These are phyloP conservation scores for Trichoderma aggressivum DNA, from an alignment of 2,329 filamentous ascomycete species.

Conservation along the genomic window DNA sequence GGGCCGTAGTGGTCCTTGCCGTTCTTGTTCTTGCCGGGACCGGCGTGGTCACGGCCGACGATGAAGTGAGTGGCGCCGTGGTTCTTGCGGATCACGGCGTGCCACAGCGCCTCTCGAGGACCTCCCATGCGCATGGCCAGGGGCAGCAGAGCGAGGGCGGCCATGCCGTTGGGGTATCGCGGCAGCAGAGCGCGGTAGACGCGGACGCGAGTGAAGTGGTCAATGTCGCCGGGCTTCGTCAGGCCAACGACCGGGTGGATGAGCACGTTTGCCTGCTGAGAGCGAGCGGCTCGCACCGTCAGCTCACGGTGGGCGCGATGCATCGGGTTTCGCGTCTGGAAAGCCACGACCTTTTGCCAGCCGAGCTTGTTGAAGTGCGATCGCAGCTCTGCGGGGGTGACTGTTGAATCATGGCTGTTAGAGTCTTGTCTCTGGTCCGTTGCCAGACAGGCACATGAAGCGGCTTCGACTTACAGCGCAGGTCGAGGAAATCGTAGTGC, in stretches of 20 bases:
- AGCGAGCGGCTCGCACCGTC: conserved; percentile 92
- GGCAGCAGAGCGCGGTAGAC: conserved; percentile 97
- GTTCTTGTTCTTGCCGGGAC: conserved; percentile 96
- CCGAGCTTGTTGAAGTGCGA: conserved; percentile 99
- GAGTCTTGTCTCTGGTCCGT: not conserved
- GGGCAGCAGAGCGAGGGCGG: conserved; percentile 87
- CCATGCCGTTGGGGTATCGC: conserved; percentile 98
- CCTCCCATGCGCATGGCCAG: conserved; percentile 99
- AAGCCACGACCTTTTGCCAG: conserved; percentile 95
- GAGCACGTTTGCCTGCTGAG: conserved; percentile 95
- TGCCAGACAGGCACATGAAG: not conserved
- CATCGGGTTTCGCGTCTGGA: conserved; percentile 99
- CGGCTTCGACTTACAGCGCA: conserved; percentile 66
- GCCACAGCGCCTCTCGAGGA: conserved; percentile 97
- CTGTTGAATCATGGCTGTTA: conserved; percentile 38
- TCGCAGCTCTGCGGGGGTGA: conserved; percentile 90
- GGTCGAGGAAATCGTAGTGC: conserved; percentile 98
- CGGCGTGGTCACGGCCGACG: conserved; percentile 95
- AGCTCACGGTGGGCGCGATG: conserved; percentile 97
- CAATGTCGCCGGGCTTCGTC: conserved; percentile 98
- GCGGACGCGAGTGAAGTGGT: conserved; percentile 98
- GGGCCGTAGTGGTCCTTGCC: conserved; percentile 97
- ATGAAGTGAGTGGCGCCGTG: conserved; percentile 99
- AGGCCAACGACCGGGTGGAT: conserved; percentile 98
- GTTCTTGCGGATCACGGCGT: conserved; percentile 99